These are phyloP conservation scores for Phaeosphaeria sp. DNA, from an alignment of 2,329 filamentous ascomycete genomes.

Conservation along the genomic window DNA sequence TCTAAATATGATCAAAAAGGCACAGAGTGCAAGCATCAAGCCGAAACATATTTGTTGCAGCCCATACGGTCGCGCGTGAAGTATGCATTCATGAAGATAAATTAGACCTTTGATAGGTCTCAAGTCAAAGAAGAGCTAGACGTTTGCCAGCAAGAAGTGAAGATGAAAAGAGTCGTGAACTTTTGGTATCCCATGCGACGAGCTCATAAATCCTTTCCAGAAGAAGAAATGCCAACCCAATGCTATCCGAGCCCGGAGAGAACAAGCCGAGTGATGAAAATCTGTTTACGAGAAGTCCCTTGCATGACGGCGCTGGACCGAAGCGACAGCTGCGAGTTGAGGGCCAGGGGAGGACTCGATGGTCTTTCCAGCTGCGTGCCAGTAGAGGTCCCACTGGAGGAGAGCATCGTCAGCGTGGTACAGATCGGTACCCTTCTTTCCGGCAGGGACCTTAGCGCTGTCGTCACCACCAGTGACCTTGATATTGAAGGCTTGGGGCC, in stretches of 20 bases:
- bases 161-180: background rate
- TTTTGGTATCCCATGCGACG: background rate
- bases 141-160: background rate
- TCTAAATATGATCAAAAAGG: background rate
- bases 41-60: background rate
- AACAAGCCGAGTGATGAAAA: background rate
- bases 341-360: slow-evolving; percentile 30
- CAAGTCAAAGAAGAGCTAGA: background rate
- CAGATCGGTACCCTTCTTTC: slow-evolving; percentile 40
- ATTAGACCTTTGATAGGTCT: background rate
- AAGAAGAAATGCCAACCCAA: background rate
- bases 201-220: background rate
- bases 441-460: slow-evolving; percentile 27
- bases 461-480: slow-evolving; percentile 39
- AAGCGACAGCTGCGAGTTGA: slow-evolving; percentile 24
- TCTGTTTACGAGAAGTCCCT: slow-evolving; percentile 34
- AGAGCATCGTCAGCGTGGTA: slow-evolving; percentile 35
- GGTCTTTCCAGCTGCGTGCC: slow-evolving; percentile 34
- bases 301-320: slow-evolving; percentile 23
- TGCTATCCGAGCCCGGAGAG: background rate
- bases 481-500: slow-evolving; percentile 46
- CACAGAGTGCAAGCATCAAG: background rate
- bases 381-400: slow-evolving; percentile 38
- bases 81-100: background rate
- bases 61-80: background rate